Evolutionary conservation across 1,139 yeast genomes (phyloP), one percentile per base, ranked within the genome.

Genomic region (Eremothecium sinecaudum): DNA sequence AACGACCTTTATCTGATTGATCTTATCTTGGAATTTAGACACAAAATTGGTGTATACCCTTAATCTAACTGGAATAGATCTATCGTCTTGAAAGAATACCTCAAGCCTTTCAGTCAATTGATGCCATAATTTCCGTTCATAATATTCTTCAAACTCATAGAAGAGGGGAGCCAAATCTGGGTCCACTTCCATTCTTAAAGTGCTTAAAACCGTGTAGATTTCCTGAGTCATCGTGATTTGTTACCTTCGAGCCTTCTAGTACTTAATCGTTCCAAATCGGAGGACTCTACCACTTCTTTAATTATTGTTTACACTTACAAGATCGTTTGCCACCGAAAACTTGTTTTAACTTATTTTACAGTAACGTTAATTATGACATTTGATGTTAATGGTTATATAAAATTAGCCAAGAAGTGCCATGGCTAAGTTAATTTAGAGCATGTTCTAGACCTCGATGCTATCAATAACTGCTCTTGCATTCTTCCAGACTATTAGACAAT

Each of bases 61-160:
- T 47, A 77, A 59, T 44, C 87, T 71, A 36, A 81, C 58, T 0
- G 72, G 64, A 31, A 59, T 63, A 15, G 77, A 69, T 30, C 62
- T 66, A 18, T 70, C 69, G 38, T 67, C 66, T 32, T 60, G 63
- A 58, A 77, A 83, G 47, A 82, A 71, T 41, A 69, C 71, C 33
- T 71, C 71, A 41, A 90, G 66, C 11, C 74, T 62, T 41, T 73
- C 71, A 2, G 96, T 83, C 53, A 90, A 71, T 62, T 83, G 94
- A 51, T 72, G 77, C 79, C 79, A 74, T 41, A 73, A 68, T 65
- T 83, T 84, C 48, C 94, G 71, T 56, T 87, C 96, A 62, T 84
- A 82, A 43, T 67, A 67, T 50, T 86, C 95, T 54, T 87, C 97
- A 55, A 90, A 72, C 38, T 79, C 75, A 52, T 77, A 79, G 47